phyloP scores from a whole-genome alignment of 208 protist genomes.

The Trypanosomatidae sp. region DNA sequence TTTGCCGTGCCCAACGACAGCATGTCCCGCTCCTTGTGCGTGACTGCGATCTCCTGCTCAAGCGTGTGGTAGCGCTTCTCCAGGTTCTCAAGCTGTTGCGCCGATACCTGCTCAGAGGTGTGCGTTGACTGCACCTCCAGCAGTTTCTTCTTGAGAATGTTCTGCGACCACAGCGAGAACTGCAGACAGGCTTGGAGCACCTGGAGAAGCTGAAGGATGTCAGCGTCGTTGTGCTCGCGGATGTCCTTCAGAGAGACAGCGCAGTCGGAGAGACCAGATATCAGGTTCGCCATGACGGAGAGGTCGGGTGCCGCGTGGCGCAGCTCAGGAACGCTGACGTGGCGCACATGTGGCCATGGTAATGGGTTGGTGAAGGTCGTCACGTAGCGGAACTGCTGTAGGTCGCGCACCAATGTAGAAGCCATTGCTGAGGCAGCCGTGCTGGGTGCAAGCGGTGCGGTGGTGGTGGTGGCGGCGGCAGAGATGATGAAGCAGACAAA shows the following conservation, averaged over 20 bases:
- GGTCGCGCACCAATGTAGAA: slow-evolving; percentile 34
- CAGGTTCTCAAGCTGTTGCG: slow-evolving; percentile 45
- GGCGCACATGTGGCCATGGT: slow-evolving; percentile 58
- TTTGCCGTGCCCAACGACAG: slow-evolving; percentile 34
- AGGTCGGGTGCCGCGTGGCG: slow-evolving; percentile 56
- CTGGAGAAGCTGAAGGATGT: slow-evolving; percentile 67
- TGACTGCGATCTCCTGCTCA: slow-evolving; percentile 18
- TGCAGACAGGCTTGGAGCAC: slow-evolving; percentile 73
- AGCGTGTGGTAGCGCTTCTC: slow-evolving; percentile 41
- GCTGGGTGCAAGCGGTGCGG: neutral
- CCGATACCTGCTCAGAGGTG: slow-evolving; percentile 42
- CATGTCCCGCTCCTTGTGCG: slow-evolving; percentile 54
- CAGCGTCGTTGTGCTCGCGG: slow-evolving; percentile 38
- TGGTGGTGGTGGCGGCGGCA: neutral
- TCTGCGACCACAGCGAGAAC: slow-evolving; percentile 85
- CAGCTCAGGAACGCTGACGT: slow-evolving; percentile 49
- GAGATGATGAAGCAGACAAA: neutral
- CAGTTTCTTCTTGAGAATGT: slow-evolving; percentile 66
- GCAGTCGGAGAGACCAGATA: slow-evolving; percentile 42
- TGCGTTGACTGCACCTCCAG: slow-evolving; percentile 43
- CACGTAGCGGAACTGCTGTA: slow-evolving; percentile 57
- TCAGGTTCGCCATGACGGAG: slow-evolving; percentile 64
- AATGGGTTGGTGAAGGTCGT: slow-evolving; percentile 24
- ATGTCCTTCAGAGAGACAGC: slow-evolving; percentile 32
- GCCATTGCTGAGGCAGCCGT: neutral